A percentile compares a stretch with the other conserved stretches of the same genome.
Evolutionary conservation across 148 eudicot species (phyloP).

Genomic region (Drosera capensis): DNA sequence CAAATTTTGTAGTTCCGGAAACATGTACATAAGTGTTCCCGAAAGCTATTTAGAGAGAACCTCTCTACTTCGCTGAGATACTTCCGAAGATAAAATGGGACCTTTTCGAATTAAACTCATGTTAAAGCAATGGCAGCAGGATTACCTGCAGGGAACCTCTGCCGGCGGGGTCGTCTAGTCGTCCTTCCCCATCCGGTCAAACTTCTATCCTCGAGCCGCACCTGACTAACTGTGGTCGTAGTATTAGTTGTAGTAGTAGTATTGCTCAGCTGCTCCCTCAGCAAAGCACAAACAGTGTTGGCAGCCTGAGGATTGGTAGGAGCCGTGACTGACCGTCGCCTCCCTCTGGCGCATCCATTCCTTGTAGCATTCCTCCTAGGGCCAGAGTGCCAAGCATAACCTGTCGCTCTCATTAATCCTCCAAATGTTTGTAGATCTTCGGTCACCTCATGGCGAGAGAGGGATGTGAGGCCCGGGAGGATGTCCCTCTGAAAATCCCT

Average conservation of each 20-base stretch:
- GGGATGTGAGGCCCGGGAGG: constrained; percentile 72
- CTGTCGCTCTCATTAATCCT: constrained; percentile 76
- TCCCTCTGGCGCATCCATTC: constrained; percentile 48
- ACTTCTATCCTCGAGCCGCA: constrained; percentile 50
- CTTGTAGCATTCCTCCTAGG: constrained; percentile 42
- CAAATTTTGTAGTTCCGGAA: no score
- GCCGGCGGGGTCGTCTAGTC: constrained; percentile 73
- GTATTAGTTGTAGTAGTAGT: no score
- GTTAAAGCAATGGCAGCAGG: constrained; percentile 6
- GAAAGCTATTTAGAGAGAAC: no score
- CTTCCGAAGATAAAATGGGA: background rate
- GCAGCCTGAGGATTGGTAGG: constrained; percentile 15
- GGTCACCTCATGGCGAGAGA: constrained; percentile 78
- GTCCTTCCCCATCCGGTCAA: constrained; percentile 93
- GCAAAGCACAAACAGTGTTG: constrained; percentile 11
- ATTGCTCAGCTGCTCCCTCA: constrained; percentile 16
- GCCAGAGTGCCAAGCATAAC: constrained; percentile 60
- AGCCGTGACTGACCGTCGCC: constrained; percentile 26
- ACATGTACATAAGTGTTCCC: no score
- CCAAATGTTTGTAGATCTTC: constrained; percentile 89
- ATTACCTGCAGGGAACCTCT: constrained; percentile 58
- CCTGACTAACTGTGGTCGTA: no score
- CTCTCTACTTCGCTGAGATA: no score
- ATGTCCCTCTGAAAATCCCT: constrained; percentile 87
- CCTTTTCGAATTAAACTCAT: background rate